These are phyloP conservation scores for Suhomyces pyralidae DNA, from an alignment of 805 yeast species.

Conservation along the genomic window DNA sequence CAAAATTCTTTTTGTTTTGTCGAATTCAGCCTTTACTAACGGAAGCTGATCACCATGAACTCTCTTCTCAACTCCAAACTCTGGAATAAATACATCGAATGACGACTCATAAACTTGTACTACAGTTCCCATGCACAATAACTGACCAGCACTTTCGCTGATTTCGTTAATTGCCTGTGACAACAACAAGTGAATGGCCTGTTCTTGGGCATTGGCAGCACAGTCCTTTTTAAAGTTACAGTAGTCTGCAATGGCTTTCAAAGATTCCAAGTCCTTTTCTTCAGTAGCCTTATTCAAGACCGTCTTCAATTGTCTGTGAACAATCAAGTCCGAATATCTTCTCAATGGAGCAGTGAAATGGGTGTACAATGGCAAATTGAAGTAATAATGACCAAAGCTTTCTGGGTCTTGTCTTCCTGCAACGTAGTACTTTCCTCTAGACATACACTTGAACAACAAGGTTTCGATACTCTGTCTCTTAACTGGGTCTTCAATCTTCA, in stretches of 20 bases:
- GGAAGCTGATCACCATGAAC: slow-evolving; percentile 98
- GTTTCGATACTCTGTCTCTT: slow-evolving; percentile 76
- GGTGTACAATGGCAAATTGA: slow-evolving; percentile 81
- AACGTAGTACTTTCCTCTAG: slow-evolving; percentile 80
- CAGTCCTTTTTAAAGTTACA: slow-evolving; percentile 96
- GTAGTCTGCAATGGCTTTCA: slow-evolving; percentile 83
- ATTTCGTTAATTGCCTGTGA: slow-evolving; percentile 81
- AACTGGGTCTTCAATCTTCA: slow-evolving; percentile 57
- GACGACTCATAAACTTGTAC: slow-evolving; percentile 94
- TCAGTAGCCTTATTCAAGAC: slow-evolving; percentile 46
- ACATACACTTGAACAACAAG: slow-evolving; percentile 73
- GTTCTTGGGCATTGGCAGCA: slow-evolving; percentile 90
- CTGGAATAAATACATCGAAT: slow-evolving; percentile 89
- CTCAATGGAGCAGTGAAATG: slow-evolving; percentile 92
- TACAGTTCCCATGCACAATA: slow-evolving; percentile 81
- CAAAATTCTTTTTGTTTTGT: slow-evolving; percentile 59
- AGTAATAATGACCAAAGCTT: slow-evolving; percentile 72
- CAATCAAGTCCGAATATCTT: slow-evolving; percentile 88
- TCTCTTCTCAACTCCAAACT: slow-evolving; percentile 90
- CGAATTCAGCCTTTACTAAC: slow-evolving; percentile 86
- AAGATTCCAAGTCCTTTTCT: slow-evolving; percentile 54
- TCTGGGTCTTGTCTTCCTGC: slow-evolving; percentile 87
- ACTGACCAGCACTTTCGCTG: slow-evolving; percentile 70
- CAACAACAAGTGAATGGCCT: slow-evolving; percentile 81
- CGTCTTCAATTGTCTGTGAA: slow-evolving; percentile 84